A percentile compares a stretch with the other conserved stretches of the same genome.
Conservation (phyloP, 2,329 filamentous ascomycete species). For the Fusarium hostae region DNA sequence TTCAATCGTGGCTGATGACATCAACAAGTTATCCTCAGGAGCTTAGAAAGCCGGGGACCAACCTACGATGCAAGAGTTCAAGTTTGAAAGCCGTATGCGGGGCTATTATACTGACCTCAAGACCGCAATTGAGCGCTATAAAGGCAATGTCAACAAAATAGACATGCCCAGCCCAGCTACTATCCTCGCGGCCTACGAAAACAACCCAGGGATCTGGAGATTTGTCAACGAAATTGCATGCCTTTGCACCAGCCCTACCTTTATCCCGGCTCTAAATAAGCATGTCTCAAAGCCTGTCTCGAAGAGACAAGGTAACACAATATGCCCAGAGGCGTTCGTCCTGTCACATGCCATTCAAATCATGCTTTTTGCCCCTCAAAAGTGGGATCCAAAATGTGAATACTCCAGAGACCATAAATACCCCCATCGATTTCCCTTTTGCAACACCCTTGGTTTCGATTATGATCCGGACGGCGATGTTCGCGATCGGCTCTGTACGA, state of each 20-base stretch:
- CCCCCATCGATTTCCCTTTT: not conserved
- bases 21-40: not conserved
- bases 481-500: not conserved
- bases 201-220: not conserved
- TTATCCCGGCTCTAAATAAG: not conserved
- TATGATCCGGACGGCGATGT: not conserved
- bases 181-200: not conserved
- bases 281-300: not conserved
- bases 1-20: not conserved
- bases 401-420: not conserved
- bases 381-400: not conserved
- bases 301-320: too few relatives aligned
- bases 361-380: not conserved
- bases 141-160: not conserved
- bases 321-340: not conserved
- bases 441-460: not conserved
- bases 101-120: not conserved
- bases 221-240: not conserved
- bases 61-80: not conserved
- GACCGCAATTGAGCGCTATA: not conserved
- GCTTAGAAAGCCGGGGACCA: not conserved
- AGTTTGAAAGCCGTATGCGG: too few relatives aligned
- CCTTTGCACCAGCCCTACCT: not conserved
- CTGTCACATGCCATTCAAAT: not conserved
- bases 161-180: too few relatives aligned